These are phyloP conservation scores for Fragaria ananassa DNA, from an alignment of 306 rosid species.

Conservation along the genomic window DNA sequence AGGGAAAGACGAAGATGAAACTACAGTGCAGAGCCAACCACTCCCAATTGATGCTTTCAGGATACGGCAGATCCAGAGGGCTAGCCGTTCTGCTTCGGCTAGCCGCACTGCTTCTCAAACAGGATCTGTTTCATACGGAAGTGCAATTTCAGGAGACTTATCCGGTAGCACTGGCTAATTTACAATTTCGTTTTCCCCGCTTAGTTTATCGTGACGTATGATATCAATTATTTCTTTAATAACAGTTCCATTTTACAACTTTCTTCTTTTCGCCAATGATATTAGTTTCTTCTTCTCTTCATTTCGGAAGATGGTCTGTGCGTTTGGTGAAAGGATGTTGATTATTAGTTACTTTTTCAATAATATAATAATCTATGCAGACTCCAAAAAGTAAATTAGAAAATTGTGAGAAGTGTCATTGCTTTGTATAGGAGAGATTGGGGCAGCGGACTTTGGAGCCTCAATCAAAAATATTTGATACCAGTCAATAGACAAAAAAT, in stretches of 20 bases:
- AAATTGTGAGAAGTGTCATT: background rate
- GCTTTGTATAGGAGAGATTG: background rate
- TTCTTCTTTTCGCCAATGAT: background rate
- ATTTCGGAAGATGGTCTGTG: background rate
- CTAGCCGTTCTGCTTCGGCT: conserved; percentile 58
- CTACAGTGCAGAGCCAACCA: conserved; percentile 81
- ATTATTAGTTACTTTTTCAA: background rate
- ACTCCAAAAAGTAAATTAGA: background rate
- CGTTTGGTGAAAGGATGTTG: background rate
- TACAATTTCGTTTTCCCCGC: background rate
- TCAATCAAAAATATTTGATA: background rate
- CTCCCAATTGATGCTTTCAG: conserved; percentile 82
- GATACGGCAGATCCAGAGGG: conserved; percentile 80
- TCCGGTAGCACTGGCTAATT: conserved; percentile 84
- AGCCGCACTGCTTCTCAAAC: conserved; percentile 75
- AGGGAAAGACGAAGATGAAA: conserved; percentile 89
- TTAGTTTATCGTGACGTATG: background rate
- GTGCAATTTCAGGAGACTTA: conserved; percentile 83
- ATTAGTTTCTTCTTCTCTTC: background rate
- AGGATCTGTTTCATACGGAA: conserved; percentile 91
- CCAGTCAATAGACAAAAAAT: background rate
- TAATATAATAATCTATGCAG: background rate
- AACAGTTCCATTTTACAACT: background rate
- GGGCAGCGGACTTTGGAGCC: background rate
- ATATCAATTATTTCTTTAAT: background rate